Evolutionary conservation across 495 filamentous ascomycete genomes (phyloP), one percentile per base, ranked within the genome.

Genomic region (Xylaria intraflava): DNA sequence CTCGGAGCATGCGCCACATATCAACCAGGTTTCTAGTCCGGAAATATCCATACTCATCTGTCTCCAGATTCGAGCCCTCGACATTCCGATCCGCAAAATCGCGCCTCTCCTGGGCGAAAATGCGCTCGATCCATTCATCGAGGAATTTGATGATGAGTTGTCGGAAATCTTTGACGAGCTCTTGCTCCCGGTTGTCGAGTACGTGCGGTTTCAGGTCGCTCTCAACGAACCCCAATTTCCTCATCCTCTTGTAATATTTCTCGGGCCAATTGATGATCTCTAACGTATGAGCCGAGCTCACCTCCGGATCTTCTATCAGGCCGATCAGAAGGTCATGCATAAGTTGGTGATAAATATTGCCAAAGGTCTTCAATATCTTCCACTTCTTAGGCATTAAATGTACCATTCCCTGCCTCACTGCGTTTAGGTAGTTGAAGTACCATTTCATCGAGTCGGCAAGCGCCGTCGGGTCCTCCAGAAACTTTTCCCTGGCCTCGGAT

Each of bases 341-440:
- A 59, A 89, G 77, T 51, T 80, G 77, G 69, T 97, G 93, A 63
- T 96, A 99, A 53, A 94, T 90, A 56, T 85, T 79, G 26, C 83
- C 82, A 68, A 94, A 96, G 16, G 88, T 94, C 65, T 84, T 81
- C 72, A 91, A 90, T 45, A 97, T 95, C 70, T 87, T 92, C 93
- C 93, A 99, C 62, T 94, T 95, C 71, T 93, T 95, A 23, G 93
- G 93, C 78, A 96, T 89, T 46, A 99, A 72, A 31, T 77, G 77
- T 43, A 85, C 80, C 84, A 99, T 94, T 59, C 93, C 91, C 45
- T 90, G 75, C 72, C 89, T 85, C 51, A 96, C 91, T 0, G 88
- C 87, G 65, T 88, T 91, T 1, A 99, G 80, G 63, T 99, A 92
- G 69, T 96, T 95, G 78, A 97, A 99, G 70, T 83, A 97, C 93